These are phyloP conservation scores for Cladophialophora chaetospira DNA, from an alignment of 2,329 filamentous ascomycete species.

Conservation along the genomic window DNA sequence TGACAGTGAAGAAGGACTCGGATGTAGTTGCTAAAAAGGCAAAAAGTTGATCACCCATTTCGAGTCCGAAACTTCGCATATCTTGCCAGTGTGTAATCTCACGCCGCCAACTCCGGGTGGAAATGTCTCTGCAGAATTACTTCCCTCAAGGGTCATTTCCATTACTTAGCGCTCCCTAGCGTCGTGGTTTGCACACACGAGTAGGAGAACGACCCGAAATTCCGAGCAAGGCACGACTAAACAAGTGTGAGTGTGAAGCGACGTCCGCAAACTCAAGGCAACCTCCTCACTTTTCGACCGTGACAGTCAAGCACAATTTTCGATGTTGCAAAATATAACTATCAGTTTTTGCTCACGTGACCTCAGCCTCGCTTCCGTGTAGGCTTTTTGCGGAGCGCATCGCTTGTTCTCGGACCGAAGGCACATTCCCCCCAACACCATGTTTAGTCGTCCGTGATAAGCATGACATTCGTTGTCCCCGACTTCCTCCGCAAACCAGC, in stretches of 20 bases:
- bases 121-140: slow-evolving; percentile 60
- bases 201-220: slow-evolving; percentile 54
- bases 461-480: not conserved
- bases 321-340: slow-evolving; percentile 18
- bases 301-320: slow-evolving; percentile 31
- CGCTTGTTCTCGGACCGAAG: not conserved
- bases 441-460: not conserved
- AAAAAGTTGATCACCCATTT: slow-evolving; percentile 39
- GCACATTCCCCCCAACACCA: not conserved
- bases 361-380: not conserved
- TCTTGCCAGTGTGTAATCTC: slow-evolving; percentile 52
- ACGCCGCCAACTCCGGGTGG: slow-evolving; percentile 57
- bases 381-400: not conserved
- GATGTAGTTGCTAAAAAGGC: not conserved
- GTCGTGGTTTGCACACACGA: slow-evolving; percentile 59
- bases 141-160: slow-evolving; percentile 58
- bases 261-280: slow-evolving; percentile 26
- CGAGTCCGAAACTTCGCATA: slow-evolving; percentile 37
- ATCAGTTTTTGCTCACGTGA: not conserved
- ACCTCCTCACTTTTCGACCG: slow-evolving; percentile 33
- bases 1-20: too few relatives aligned
- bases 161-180: slow-evolving; percentile 57
- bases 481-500: not conserved
- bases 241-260: slow-evolving; percentile 34
- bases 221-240: slow-evolving; percentile 57